Conservation (phyloP, 371 early-diverging fungal genomes). For the Apophysomyces trapeziformis region DNA sequence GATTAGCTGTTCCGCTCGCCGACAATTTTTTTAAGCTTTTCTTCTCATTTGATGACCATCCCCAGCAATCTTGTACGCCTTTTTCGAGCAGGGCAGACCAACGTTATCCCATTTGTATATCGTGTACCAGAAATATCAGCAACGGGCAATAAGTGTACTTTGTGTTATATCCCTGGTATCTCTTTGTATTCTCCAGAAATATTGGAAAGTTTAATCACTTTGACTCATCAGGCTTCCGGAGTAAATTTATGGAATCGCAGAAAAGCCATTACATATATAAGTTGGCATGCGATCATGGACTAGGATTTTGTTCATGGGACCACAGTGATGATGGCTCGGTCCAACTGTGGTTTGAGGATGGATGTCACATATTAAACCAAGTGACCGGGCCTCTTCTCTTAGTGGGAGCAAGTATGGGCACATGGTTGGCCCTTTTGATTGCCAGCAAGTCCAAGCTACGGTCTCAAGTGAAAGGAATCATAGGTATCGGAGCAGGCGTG, state of each 20-base stretch:
- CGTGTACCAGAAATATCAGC: not conserved
- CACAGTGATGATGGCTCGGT: slow-evolving; percentile 31
- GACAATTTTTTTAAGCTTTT: not conserved
- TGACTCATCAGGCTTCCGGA: slow-evolving; percentile 28
- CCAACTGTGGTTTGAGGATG: slow-evolving; percentile 31
- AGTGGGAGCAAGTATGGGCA: slow-evolving; percentile 47
- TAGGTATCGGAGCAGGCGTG: slow-evolving; percentile 44
- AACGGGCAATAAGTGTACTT: slow-evolving; percentile 15
- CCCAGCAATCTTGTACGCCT: not conserved
- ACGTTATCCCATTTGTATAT: not conserved
- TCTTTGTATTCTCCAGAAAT: not conserved
- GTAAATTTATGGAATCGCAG: slow-evolving; percentile 33
- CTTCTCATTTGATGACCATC: not conserved
- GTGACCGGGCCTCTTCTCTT: slow-evolving; percentile 9
- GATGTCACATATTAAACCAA: slow-evolving; percentile 16
- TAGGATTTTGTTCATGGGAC: slow-evolving; percentile 44
- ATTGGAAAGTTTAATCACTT: not conserved
- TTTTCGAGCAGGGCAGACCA: not conserved
- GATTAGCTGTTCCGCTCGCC: not conserved
- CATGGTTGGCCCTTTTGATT: slow-evolving; percentile 39
- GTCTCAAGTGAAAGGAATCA: slow-evolving; percentile 16
- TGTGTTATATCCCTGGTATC: slow-evolving; percentile 47
- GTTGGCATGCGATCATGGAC: slow-evolving; percentile 16
- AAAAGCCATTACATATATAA: slow-evolving; percentile 33
- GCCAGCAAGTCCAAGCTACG: slow-evolving; percentile 13